Evolutionary conservation across 1,284 basidiomycete genomes (phyloP).

Genomic region (Cutaneotrichosporon sp.): DNA sequence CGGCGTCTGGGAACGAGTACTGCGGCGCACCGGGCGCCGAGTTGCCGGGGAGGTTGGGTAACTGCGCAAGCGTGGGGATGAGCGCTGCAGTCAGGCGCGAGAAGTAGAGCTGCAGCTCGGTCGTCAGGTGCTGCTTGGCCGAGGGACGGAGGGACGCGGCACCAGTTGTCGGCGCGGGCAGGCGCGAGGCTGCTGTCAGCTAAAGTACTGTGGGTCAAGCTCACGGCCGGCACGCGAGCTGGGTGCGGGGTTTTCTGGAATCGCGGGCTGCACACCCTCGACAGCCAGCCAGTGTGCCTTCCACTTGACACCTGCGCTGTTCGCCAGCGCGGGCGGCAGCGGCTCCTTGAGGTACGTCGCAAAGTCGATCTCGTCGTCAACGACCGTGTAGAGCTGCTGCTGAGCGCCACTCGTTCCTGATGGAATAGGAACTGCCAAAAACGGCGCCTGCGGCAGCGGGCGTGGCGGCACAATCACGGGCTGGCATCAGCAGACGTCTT

Average conservation of each 20-base stretch:
- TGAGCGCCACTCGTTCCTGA: conserved; percentile 46
- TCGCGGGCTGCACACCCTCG: conserved; percentile 93
- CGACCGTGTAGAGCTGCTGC: conserved; percentile 73
- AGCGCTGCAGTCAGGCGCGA: conserved; percentile 84
- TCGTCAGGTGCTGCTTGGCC: conserved; percentile 89
- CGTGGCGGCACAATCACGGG: conserved; percentile 50
- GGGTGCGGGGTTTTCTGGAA: conserved; percentile 89
- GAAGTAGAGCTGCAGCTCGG: conserved; percentile 94
- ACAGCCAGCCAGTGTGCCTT: conserved; percentile 94
- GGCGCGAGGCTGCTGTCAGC: conserved; percentile 34
- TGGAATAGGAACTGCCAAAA: conserved; percentile 56
- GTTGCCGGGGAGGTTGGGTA: conserved; percentile 29
- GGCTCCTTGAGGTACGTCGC: conserved; percentile 70
- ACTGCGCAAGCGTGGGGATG: conserved; percentile 61
- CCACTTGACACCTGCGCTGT: conserved; percentile 51
- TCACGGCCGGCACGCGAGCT: conserved; percentile 37
- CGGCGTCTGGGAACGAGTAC: conserved; percentile 40
- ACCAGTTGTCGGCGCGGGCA: conserved; percentile 33
- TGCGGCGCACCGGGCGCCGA: conserved; percentile 22
- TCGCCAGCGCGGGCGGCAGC: conserved; percentile 41
- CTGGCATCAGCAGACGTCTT: conserved; percentile 20
- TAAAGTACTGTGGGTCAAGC: background rate
- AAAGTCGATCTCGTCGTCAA: conserved; percentile 98
- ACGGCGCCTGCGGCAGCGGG: conserved; percentile 60
- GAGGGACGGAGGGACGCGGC: conserved; percentile 43